These are phyloP conservation scores for Pichia phayaonensis DNA, from an alignment of 805 yeast species.

Conservation along the genomic window DNA sequence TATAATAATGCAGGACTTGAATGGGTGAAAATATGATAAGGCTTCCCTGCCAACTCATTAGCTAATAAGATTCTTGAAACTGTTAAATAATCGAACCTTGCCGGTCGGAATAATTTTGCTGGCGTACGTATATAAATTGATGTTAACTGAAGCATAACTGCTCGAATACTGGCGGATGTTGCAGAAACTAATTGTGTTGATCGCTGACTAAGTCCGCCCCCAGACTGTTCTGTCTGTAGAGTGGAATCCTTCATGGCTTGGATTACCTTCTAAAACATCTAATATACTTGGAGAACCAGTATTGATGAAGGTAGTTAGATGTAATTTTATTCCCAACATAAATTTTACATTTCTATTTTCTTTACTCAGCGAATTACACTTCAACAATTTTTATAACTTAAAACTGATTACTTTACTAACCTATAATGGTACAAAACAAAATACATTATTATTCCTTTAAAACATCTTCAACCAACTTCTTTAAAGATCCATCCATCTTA, in stretches of 20 bases:
- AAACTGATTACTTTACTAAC: not conserved
- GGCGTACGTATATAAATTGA: slow-evolving; percentile 74
- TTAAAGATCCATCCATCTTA: slow-evolving; percentile 22
- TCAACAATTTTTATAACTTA: not conserved
- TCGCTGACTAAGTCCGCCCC: slow-evolving; percentile 3
- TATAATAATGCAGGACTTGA: slow-evolving; percentile 70
- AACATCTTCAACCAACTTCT: slow-evolving; percentile 13
- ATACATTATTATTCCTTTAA: not conserved
- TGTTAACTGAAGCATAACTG: slow-evolving; percentile 70
- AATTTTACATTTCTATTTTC: not conserved
- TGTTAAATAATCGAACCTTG: slow-evolving; percentile 80
- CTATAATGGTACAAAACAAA: not conserved
- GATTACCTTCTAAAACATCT: not conserved
- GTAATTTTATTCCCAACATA: not conserved
- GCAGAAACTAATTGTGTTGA: slow-evolving; percentile 57
- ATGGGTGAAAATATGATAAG: slow-evolving; percentile 58
- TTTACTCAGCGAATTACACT: not conserved
- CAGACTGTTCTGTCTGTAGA: not conserved
- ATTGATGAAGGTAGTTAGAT: too few species aligned
- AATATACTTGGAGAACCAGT: too few species aligned
- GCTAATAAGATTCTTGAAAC: slow-evolving; percentile 48
- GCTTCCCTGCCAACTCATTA: slow-evolving; percentile 38
- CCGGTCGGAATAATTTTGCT: slow-evolving; percentile 82
- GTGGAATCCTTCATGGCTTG: not conserved
- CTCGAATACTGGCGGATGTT: slow-evolving; percentile 80